These are phyloP conservation scores for Malus hybrid DNA, from an alignment of 331 rosid genomes.

Conservation along the genomic window DNA sequence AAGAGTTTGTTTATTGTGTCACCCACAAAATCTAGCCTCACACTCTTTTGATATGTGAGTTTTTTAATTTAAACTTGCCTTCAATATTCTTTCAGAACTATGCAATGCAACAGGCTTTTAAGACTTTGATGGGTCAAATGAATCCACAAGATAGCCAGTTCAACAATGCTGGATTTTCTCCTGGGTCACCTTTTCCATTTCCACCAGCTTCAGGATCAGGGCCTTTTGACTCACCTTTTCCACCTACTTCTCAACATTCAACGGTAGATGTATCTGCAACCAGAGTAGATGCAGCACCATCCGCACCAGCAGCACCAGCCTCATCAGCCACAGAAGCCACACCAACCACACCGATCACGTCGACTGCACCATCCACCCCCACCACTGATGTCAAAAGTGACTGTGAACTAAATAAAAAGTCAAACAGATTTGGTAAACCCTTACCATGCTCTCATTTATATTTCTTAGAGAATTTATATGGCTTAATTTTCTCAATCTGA, in stretches of 20 bases:
- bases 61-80: not conserved
- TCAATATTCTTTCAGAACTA: slow-evolving; percentile 49
- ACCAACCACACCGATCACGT: slow-evolving; percentile 8
- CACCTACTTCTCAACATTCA: slow-evolving; percentile 42
- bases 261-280: slow-evolving; percentile 71
- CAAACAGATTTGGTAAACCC: slow-evolving; percentile 57
- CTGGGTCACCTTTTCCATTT: slow-evolving; percentile 82
- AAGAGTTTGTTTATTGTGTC: not conserved
- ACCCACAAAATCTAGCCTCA: slow-evolving; percentile 7
- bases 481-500: not conserved
- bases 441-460: not conserved
- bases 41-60: not conserved
- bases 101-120: slow-evolving; percentile 99
- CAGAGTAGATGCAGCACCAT: slow-evolving; percentile 45
- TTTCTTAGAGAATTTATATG: not conserved
- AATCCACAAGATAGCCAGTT: slow-evolving; percentile 60
- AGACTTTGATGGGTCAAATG: slow-evolving; percentile 91
- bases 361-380: not conserved
- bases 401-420: slow-evolving; percentile 35
- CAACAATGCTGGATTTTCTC: slow-evolving; percentile 47
- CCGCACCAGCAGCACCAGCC: slow-evolving; percentile 18
- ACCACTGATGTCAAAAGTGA: slow-evolving; percentile 29
- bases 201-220: slow-evolving; percentile 43
- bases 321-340: slow-evolving; percentile 41
- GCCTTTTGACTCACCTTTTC: slow-evolving; percentile 36